Base-by-base conservation (phyloP, 1,139 yeast species). In the Lodderomyces oxycetoniae region DNA sequence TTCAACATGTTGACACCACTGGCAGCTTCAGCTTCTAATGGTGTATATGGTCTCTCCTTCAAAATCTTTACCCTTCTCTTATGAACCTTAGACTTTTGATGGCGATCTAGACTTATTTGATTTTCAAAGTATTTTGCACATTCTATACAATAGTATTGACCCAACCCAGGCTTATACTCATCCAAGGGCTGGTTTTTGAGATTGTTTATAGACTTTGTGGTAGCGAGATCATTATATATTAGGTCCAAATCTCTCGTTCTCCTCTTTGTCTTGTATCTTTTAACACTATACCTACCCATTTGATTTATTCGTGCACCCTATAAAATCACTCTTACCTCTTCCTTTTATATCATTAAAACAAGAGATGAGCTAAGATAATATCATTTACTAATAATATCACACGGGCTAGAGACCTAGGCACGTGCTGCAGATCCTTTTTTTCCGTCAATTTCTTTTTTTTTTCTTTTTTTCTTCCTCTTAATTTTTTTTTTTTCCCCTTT, bases 121-220 rank as follows among this genome's bases (percentile, higher is more conserved):
- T 80, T 80, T 53, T 89, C 96, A 52, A 78, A 87, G 58, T 91
- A 87, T 58, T 82, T 85, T 35, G 95, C 95, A 68, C 98, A 91
- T 46, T 88, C 95, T 38, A 91, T 73, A 60, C 97, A 91, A 59
- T 87, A 91, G 59, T 78, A 83, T 61, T 91, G 97, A 12, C 96
- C 98, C 47, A 91, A 63, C 3, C 98, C 98, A 1, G 96, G 91
- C 54, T 82, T 82, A 33, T 78, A 78, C 61, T 89, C 97, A 58
- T 91, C 96, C 38, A 85, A 59, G 9, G 87, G 84, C 60, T 89
- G 97, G 54, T 85, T 77, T 54, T 83, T 74, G 40, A 89, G 67
- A 33, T 69, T 64, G 33, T 68, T 57, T 36, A 87, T 80, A 16
- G 81, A 64, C 35, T 81, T 82, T 35, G 74, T 70, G 11, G 77